Base-by-base conservation (phyloP, 805 yeast species). In the Nakazawaea ernobii region DNA sequence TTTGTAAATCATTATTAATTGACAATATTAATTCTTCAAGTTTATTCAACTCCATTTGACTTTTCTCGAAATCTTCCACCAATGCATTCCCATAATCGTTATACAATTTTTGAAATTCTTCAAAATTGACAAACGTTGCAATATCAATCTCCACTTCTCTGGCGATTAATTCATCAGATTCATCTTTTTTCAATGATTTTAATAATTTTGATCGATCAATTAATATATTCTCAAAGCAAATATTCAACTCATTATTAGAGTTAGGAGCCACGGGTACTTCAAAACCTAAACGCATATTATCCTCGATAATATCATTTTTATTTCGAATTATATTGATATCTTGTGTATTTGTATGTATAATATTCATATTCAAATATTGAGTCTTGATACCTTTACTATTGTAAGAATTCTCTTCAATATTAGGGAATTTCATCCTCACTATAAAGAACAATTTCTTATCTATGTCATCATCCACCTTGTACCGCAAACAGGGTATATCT, bases 161-260 rank as follows among this genome's bases (percentile, higher is more conserved):
- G 8, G 39, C 8, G 9, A 45, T 28, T 17, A 39, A 26, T 8
- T 24, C 40, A n/a, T 39, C 35, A 6, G 15, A 14, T 14, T 40
- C 49, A 33, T 46, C 43, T 15, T 32, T 30, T 27, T 46, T 46
- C 11, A 35, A n/a, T 15, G 45, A 40, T 40, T 46, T 46, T 26
- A 46, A 26, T 32, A 46, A 46, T 40, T 46, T 39, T 2, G 49
- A 46, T 29, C 45, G 37, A 28, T 46, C 49, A n/a, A 46, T 15
- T 28, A 46, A 46, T 9, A 46, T 32, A 35, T 46, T 40, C 20
- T 39, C 49, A 36, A 46, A 46, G 35, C 49, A 46, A 5, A 46
- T 35, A 35, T 26, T 41, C 32, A 46, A 35, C 32, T 46, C 49
- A 27, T 40, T 17, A 20, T 28, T n/a, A 28, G 15, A 20, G n/a